Conservation (phyloP, 2,329 filamentous ascomycete species). For the Erysiphe neolycopersici region DNA sequence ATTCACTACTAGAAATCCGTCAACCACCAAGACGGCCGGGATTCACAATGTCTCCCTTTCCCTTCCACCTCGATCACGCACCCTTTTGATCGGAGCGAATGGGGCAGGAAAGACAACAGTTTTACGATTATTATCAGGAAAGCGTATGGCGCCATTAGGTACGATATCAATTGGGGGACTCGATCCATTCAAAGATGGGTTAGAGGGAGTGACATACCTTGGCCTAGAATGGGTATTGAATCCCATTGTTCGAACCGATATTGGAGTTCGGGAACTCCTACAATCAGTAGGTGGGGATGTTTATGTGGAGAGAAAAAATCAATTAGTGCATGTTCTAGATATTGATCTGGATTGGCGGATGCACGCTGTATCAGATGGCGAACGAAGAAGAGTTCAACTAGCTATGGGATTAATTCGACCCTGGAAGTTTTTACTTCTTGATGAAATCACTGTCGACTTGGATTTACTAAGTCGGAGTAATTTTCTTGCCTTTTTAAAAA, state of each 20-base stretch:
- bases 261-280: slow-evolving; percentile 69
- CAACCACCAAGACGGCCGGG: slow-evolving; percentile 38
- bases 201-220: slow-evolving; percentile 90
- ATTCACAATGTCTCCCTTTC: slow-evolving; percentile 46
- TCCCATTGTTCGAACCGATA: slow-evolving; percentile 83
- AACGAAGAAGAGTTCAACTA: slow-evolving; percentile 72
- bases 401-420: slow-evolving; percentile 86
- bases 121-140: slow-evolving; percentile 71
- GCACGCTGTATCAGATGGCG: slow-evolving; percentile 85
- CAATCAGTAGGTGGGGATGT: slow-evolving; percentile 63
- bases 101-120: slow-evolving; percentile 94
- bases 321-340: slow-evolving; percentile 68
- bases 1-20: slow-evolving; percentile 38
- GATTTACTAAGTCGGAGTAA: slow-evolving; percentile 65
- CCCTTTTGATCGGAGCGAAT: slow-evolving; percentile 84
- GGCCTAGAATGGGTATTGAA: slow-evolving; percentile 97
- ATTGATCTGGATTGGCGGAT: slow-evolving; percentile 84
- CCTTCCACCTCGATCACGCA: slow-evolving; percentile 61
- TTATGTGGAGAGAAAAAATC: slow-evolving; percentile 59
- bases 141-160: slow-evolving; percentile 58
- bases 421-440: slow-evolving; percentile 73
- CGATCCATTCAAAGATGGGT: slow-evolving; percentile 72
- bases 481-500: slow-evolving; percentile 65
- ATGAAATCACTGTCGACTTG: slow-evolving; percentile 92
- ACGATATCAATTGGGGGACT: slow-evolving; percentile 55